Conservation (phyloP, 1,284 basidiomycete genomes). For the Ceratobasidium sp. region DNA sequence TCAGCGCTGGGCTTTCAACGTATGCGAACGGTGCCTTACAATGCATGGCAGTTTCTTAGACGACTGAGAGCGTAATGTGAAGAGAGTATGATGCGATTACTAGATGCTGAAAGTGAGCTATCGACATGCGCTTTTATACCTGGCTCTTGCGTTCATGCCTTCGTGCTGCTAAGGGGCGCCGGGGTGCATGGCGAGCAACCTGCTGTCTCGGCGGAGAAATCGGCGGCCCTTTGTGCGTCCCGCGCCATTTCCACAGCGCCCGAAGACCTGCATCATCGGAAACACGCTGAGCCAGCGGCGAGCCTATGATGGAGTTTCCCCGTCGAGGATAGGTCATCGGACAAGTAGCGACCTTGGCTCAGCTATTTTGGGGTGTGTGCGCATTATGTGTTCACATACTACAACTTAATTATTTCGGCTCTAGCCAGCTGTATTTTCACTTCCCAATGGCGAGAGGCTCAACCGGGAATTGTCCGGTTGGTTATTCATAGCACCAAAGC, state of each 20-base stretch:
- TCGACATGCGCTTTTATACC: conserved; percentile 1
- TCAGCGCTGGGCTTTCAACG: background rate
- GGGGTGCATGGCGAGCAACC: conserved; percentile 1
- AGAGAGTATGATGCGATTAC: background rate
- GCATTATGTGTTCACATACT: no score
- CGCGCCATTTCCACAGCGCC: background rate
- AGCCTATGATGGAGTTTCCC: conserved; percentile 13
- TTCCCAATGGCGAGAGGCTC: no score
- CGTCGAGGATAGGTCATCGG: background rate
- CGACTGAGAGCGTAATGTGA: background rate
- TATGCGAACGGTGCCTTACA: background rate
- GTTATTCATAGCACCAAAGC: no score
- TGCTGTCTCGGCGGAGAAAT: background rate
- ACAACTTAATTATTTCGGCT: no score
- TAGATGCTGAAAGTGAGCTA: conserved; percentile 8
- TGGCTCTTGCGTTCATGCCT: background rate
- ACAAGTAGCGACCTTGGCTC: no score
- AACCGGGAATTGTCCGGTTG: no score
- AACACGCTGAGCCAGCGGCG: background rate
- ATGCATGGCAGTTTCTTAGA: background rate
- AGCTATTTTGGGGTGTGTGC: no score
- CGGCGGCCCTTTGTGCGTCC: background rate
- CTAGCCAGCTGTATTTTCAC: no score
- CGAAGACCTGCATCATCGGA: background rate
- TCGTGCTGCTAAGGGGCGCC: background rate